Evolutionary conservation across 345 rosid species (phyloP).

Genomic region (Eucalyptus rudis): DNA sequence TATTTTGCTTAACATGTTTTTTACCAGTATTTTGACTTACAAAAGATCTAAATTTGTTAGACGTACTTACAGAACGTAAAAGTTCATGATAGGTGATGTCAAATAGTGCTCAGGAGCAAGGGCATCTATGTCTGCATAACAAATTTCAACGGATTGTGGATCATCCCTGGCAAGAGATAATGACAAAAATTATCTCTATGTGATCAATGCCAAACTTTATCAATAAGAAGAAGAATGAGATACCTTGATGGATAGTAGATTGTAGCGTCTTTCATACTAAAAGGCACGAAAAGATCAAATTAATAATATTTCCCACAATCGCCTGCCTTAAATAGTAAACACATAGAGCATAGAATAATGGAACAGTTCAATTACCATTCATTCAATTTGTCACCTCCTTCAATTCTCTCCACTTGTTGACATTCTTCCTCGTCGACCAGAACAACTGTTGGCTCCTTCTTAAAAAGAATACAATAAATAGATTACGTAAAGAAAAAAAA

Average conservation of each 20-base stretch:
- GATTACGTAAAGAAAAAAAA: neutral
- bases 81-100: conserved; percentile 77
- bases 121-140: conserved; percentile 52
- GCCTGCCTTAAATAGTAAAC: neutral
- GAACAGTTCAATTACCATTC: conserved; percentile 27
- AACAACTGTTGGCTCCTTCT: conserved; percentile 41
- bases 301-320: neutral
- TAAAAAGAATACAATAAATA: neutral
- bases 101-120: conserved; percentile 55
- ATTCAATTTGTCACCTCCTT: conserved; percentile 19
- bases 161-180: conserved; percentile 45
- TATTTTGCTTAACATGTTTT: neutral
- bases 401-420: conserved; percentile 12
- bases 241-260: conserved; percentile 80
- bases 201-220: neutral
- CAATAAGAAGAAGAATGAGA: neutral
- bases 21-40: neutral
- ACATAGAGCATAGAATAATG: neutral
- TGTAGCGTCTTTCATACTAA: conserved; percentile 38
- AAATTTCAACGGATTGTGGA: conserved; percentile 51
- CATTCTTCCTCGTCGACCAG: conserved; percentile 64
- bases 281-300: neutral
- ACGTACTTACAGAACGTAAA: conserved; percentile 54
- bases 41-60: neutral
- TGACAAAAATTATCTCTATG: neutral